phyloP scores from a whole-genome alignment of 108 stramenopile species.

The Parietichytrium sp. region DNA sequence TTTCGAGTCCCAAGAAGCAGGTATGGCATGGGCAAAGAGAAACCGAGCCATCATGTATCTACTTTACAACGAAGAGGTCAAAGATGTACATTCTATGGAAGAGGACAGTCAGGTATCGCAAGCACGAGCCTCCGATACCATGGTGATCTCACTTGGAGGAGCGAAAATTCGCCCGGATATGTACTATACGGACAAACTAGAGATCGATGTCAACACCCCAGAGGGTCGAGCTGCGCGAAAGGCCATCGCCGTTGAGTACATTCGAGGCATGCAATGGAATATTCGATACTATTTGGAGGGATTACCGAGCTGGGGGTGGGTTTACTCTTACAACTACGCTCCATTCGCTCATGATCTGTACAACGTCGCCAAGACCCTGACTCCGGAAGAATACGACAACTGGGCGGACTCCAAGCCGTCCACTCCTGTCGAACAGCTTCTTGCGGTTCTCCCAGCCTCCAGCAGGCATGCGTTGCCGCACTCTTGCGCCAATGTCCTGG shows the following conservation, averaged over 20 bases:
- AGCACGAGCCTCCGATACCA: too few species aligned
- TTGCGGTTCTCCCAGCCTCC: conserved; percentile 93
- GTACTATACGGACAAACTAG: conserved; percentile 92
- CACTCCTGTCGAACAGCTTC: conserved; percentile 91
- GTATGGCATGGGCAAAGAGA: too few species aligned
- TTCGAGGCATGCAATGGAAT: conserved; percentile 95
- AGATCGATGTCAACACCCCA: conserved; percentile 88
- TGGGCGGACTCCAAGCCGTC: conserved; percentile 83
- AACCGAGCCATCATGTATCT: too few species aligned
- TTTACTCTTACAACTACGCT: conserved; percentile 95
- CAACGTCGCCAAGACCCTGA: conserved; percentile 75
- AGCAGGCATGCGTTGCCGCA: conserved; percentile 85
- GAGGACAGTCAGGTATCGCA: too few species aligned
- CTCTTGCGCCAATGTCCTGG: conserved; percentile 81
- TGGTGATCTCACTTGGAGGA: too few species aligned
- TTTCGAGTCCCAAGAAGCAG: too few species aligned
- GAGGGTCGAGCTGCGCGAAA: conserved; percentile 78
- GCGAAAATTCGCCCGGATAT: too few species aligned
- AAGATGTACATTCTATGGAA: too few species aligned
- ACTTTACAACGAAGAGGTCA: too few species aligned
- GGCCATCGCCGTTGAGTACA: conserved; percentile 84
- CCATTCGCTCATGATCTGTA: conserved; percentile 94
- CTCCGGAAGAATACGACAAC: conserved; percentile 66
- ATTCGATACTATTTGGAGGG: conserved; percentile 95
- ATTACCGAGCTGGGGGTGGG: conserved; percentile 92